phyloP scores from a whole-genome alignment of 768 basidiomycete species.

The Filobasidium floriforme region DNA sequence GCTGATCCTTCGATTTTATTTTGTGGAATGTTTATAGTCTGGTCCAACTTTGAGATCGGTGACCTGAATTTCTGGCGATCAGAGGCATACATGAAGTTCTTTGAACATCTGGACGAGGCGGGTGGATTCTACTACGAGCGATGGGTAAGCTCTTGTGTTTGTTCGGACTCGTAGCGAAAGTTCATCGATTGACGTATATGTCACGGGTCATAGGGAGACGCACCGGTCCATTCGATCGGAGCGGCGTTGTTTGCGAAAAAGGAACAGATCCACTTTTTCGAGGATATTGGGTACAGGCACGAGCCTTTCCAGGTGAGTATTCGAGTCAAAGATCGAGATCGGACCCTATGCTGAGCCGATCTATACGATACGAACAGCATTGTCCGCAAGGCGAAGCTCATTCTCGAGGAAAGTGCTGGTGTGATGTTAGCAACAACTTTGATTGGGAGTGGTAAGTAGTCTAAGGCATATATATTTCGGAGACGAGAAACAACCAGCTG shows the following conservation, averaged over 20 bases:
- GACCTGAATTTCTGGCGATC: constrained; percentile 75
- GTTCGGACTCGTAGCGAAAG: background rate
- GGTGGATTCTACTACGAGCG: constrained; percentile 84
- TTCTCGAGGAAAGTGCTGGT: constrained; percentile 75
- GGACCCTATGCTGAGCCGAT: background rate
- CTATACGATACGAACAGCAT: constrained; percentile 27
- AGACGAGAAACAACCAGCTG: background rate
- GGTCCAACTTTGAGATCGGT: constrained; percentile 91
- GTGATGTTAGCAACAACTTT: constrained; percentile 63
- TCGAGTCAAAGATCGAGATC: too few relatives aligned
- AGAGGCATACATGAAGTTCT: constrained; percentile 73
- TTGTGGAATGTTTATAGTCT: constrained; percentile 53
- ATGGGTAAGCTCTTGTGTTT: constrained; percentile 47
- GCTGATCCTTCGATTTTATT: background rate
- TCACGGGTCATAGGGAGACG: constrained; percentile 80
- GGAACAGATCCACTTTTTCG: constrained; percentile 89
- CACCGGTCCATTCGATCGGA: constrained; percentile 82
- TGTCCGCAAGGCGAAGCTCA: constrained; percentile 51
- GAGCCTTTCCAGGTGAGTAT: constrained; percentile 92
- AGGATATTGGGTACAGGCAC: constrained; percentile 87
- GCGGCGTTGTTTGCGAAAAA: constrained; percentile 80
- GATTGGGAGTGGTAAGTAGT: constrained; percentile 50
- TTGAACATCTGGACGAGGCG: constrained; percentile 66
- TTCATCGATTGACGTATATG: background rate
- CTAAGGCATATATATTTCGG: background rate